Percentiles rank a stretch among this genome's conserved stretches.
Conservation (phyloP, 225 moss, liverwort and hornwort species). For the Polytrichum commune region DNA sequence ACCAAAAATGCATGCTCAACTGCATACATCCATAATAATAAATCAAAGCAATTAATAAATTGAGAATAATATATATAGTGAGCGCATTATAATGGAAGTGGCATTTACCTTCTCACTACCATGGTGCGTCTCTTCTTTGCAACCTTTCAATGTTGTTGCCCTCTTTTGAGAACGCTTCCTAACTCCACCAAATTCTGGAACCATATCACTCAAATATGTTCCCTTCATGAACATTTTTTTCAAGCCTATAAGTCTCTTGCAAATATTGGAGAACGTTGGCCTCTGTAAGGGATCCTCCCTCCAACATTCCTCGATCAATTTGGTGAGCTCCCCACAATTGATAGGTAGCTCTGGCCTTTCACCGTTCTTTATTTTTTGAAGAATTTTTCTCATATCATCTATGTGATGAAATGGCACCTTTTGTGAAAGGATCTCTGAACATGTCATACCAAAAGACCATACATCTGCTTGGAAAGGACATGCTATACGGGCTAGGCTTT, state of each 20-base stretch:
- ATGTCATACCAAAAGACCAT: constrained; percentile 38
- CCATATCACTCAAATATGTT: background rate
- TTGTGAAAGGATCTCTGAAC: constrained; percentile 24
- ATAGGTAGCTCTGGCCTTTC: background rate
- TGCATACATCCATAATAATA: too few species aligned
- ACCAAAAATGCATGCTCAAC: too few species aligned
- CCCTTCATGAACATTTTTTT: background rate
- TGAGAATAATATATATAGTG: too few species aligned
- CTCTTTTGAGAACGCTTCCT: background rate
- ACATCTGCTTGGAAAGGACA: constrained; percentile 25
- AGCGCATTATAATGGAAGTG: too few species aligned
- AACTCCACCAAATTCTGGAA: background rate
- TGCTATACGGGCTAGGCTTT: background rate
- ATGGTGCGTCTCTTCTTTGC: too few species aligned
- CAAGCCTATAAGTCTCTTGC: background rate
- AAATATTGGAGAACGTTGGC: background rate
- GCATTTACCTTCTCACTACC: too few species aligned
- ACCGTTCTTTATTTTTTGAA: background rate
- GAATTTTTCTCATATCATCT: background rate
- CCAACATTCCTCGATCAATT: background rate
- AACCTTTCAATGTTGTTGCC: too few species aligned
- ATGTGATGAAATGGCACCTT: constrained; percentile 11
- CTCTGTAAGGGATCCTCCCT: background rate
- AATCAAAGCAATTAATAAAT: too few species aligned
- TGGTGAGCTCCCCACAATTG: background rate